Evolutionary conservation across 208 protist genomes (phyloP).

Genomic region (Hexamita inflata): DNA sequence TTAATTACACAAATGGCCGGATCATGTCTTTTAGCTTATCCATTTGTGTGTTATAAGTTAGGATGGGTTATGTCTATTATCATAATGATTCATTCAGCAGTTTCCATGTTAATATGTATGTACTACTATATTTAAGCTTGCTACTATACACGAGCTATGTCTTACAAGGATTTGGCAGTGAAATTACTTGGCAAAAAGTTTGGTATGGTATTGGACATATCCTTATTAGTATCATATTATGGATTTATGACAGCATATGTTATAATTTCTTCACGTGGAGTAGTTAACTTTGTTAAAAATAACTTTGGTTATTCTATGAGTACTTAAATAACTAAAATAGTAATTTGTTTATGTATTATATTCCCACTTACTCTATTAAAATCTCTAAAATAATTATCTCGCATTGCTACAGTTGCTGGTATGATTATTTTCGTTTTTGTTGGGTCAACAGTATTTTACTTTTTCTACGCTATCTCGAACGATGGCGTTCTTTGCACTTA

Average conservation of each 20-base stretch:
- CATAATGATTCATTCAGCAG: too few species aligned
- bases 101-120: too few species aligned
- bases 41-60: too few species aligned
- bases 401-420: not conserved
- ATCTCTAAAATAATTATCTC: not conserved
- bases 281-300: not conserved
- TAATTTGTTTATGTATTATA: not conserved
- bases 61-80: too few species aligned
- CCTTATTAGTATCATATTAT: not conserved
- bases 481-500: not conserved
- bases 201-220: not conserved
- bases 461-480: not conserved
- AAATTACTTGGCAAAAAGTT: not conserved
- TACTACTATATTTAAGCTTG: not conserved
- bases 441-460: not conserved
- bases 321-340: not conserved
- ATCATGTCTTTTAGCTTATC: too few species aligned
- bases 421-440: not conserved
- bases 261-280: not conserved
- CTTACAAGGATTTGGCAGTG: not conserved
- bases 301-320: not conserved
- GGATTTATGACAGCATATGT: not conserved
- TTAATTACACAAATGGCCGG: too few species aligned
- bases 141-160: not conserved
- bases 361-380: not conserved